Evolutionary conservation across 2,329 filamentous ascomycete species (phyloP), one percentile per base, ranked within the genome.

Genomic region (Cordyceps cicadae): DNA sequence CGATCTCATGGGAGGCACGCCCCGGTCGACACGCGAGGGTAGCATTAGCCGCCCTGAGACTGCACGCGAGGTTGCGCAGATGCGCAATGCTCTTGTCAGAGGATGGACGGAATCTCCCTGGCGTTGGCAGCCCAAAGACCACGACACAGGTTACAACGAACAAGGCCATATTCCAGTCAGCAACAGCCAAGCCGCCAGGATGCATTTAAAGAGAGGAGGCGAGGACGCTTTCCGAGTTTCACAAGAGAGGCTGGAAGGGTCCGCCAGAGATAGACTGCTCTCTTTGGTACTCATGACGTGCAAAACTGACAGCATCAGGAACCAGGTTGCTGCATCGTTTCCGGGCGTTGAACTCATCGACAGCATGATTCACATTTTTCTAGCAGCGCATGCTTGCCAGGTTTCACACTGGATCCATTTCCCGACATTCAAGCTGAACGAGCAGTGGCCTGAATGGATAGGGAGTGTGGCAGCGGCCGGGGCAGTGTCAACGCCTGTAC

Each of bases 281-380:
- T 85, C 81, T 12, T 78, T 89, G 62, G 81, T 89, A 1, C 73
- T 90, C 41, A 77, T 79, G 54, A 84, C 81, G 4, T 86, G 81
- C 65, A 81, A 79, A 52, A 75, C 75, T 45, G 75, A 76, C 64
- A 72, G 73, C 66, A 80, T 71, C 72, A 79, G 71, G 71, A 79
- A 68, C 62, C 79, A 76, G 54, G 81, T 84, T 21, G 82, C 80
- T 19, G 81, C 78, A 1, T 85, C 85, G 0, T 88, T 88, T 64
- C 84, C 85, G 0, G 84, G 83, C 1, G 77, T 83, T 19, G 80
- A 83, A 24, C 70, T 84, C 3, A 74, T 88, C 62, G 85, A 87
- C 65, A 83, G 79, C 11, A 74, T 87, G 60, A 76, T 86, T 14
- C 82, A 87, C 62, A 80, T 82, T 63, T 87, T 83, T 63, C 72